phyloP scores from a whole-genome alignment of 2,329 filamentous ascomycete species.

The Phaeoacremonium minimum region DNA sequence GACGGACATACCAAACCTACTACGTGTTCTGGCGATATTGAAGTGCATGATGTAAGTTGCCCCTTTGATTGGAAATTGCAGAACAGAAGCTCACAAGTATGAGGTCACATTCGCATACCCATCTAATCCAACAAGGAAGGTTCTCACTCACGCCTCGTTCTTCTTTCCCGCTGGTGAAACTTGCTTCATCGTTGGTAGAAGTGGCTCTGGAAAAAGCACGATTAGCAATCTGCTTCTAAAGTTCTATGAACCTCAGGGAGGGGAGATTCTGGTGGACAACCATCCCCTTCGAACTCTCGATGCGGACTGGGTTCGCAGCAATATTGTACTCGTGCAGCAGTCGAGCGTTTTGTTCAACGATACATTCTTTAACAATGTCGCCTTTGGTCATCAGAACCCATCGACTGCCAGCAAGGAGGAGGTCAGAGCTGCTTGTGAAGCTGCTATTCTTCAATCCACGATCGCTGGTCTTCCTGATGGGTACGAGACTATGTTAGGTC shows the following conservation, averaged over 20 bases:
- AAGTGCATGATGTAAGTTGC: conserved; percentile 65
- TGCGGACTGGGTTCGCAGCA: conserved; percentile 67
- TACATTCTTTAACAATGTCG: conserved; percentile 72
- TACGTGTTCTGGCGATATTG: conserved; percentile 61
- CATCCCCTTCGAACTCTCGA: conserved; percentile 58
- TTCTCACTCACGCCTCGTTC: conserved; percentile 60
- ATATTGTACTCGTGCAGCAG: conserved; percentile 80
- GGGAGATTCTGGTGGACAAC: conserved; percentile 67
- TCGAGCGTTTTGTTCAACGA: conserved; percentile 77
- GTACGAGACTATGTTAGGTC: conserved; percentile 66
- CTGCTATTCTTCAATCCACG: conserved; percentile 65
- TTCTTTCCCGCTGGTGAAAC: conserved; percentile 68
- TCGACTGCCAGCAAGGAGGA: conserved; percentile 45
- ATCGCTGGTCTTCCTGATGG: conserved; percentile 65
- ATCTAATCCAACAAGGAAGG: conserved; percentile 54
- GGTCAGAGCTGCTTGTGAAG: conserved; percentile 58
- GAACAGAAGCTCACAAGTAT: conserved; percentile 38
- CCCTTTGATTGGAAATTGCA: conserved; percentile 29
- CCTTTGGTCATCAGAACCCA: conserved; percentile 57
- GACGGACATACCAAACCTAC: conserved; percentile 16
- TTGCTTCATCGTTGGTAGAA: conserved; percentile 79
- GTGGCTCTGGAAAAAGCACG: conserved; percentile 91
- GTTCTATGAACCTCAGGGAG: conserved; percentile 66
- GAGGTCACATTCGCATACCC: conserved; percentile 86
- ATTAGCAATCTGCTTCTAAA: conserved; percentile 74